Conservation (phyloP, 1,284 basidiomycete species). For the Agroathelia rolfsii region DNA sequence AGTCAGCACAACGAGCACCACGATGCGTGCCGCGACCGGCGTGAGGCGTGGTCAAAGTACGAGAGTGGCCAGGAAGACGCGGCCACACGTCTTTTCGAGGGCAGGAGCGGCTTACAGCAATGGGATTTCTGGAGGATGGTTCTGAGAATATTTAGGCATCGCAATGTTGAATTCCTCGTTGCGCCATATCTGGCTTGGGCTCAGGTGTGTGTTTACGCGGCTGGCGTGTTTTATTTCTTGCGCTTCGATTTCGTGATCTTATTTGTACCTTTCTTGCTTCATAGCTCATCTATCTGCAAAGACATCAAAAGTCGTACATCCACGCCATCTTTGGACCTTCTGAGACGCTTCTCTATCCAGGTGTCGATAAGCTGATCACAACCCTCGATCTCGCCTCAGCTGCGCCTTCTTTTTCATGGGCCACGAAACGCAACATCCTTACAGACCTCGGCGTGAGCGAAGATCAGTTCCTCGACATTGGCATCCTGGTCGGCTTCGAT, state of each 20-base stretch:
- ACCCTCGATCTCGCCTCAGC: slow-evolving; percentile 65
- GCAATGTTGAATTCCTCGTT: slow-evolving; percentile 93
- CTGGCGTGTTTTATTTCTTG: slow-evolving; percentile 13
- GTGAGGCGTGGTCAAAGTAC: slow-evolving; percentile 85
- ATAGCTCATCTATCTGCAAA: slow-evolving; percentile 88
- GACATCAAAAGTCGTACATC: slow-evolving; percentile 89
- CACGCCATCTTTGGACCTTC: slow-evolving; percentile 90
- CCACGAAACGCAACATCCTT: slow-evolving; percentile 74
- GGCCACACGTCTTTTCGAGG: slow-evolving; percentile 76
- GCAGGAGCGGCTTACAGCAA: slow-evolving; percentile 55
- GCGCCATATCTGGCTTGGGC: slow-evolving; percentile 93
- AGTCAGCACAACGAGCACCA: slow-evolving; percentile 41
- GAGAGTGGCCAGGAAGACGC: slow-evolving; percentile 83
- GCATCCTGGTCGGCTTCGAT: slow-evolving; percentile 87
- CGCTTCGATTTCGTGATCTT: slow-evolving; percentile 6
- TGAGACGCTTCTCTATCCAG: slow-evolving; percentile 85
- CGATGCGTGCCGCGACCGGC: slow-evolving; percentile 66
- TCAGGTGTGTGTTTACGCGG: slow-evolving; percentile 55
- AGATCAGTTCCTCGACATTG: slow-evolving; percentile 93
- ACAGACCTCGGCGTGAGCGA: slow-evolving; percentile 69
- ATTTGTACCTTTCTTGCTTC: slow-evolving; percentile 8
- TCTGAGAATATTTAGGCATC: slow-evolving; percentile 86
- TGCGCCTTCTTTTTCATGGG: slow-evolving; percentile 72
- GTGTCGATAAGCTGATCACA: slow-evolving; percentile 88
- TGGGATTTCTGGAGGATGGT: slow-evolving; percentile 92